Evolutionary conservation across 1,284 basidiomycete species (phyloP).

Genomic region (Rhodotorula sp.): DNA sequence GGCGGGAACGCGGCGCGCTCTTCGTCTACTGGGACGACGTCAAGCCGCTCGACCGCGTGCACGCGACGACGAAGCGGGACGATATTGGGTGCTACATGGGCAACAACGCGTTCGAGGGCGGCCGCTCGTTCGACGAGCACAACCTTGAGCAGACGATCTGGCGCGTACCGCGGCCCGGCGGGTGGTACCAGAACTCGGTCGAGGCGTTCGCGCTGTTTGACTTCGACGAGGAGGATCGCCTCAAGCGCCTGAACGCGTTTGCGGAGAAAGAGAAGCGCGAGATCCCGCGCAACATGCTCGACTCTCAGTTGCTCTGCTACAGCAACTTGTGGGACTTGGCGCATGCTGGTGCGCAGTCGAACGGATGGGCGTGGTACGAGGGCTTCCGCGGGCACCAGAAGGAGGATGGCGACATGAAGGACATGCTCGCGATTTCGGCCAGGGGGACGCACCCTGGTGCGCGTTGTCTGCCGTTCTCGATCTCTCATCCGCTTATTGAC

Average conservation of each 20-base stretch:
- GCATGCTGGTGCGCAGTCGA: conserved; percentile 17
- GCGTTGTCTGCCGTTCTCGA: not conserved
- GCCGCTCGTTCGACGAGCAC: conserved; percentile 33
- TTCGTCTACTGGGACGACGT: conserved; percentile 38
- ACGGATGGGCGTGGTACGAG: conserved; percentile 15
- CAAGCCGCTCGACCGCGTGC: conserved; percentile 30
- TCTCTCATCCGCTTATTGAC: too few relatives aligned
- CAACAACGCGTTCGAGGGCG: conserved; percentile 30
- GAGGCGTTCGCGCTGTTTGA: conserved; percentile 33
- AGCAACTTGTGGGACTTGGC: conserved; percentile 35
- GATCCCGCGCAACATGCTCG: conserved; percentile 28
- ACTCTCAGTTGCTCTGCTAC: conserved; percentile 33
- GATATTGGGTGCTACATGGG: conserved; percentile 36
- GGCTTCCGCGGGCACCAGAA: conserved; percentile 14
- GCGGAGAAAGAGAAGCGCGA: conserved; percentile 17
- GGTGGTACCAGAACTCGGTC: conserved; percentile 2
- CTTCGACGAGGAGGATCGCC: conserved; percentile 14
- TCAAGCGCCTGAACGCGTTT: conserved; percentile 5
- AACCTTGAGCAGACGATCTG: conserved; percentile 34
- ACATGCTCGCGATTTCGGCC: conserved; percentile 13
- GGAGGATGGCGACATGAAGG: conserved; percentile 10
- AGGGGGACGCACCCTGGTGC: conserved; percentile 23
- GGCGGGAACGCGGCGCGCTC: conserved; percentile 25
- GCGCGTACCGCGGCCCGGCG: conserved; percentile 7
- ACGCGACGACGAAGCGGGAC: conserved; percentile 19